Percentiles rank a stretch among this genome's conserved stretches.
Conservation (phyloP, 2,329 filamentous ascomycete species). For the Phoma sp. region DNA sequence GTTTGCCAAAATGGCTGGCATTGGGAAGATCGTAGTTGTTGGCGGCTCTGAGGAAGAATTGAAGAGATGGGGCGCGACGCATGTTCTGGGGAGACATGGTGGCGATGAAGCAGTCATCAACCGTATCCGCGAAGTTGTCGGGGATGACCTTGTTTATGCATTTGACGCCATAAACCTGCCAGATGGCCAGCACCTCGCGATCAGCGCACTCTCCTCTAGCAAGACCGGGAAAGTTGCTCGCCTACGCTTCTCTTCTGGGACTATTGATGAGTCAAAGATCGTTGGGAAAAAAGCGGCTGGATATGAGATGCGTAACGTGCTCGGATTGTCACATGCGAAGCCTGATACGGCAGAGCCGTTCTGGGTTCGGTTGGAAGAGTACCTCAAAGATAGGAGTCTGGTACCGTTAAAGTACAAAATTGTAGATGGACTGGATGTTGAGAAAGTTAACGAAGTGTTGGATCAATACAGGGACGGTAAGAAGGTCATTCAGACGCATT, state of each 20-base stretch:
- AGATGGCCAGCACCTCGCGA: background rate
- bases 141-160: background rate
- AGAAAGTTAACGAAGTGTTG: background rate
- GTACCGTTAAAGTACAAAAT: background rate
- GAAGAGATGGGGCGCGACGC: background rate
- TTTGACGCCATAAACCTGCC: constrained; percentile 1
- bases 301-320: background rate
- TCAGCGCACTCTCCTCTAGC: constrained; percentile 1
- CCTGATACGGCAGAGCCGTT: background rate
- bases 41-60: background rate
- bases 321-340: background rate
- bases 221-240: background rate
- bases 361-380: background rate
- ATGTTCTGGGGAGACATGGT: background rate
- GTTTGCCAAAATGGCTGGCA: background rate
- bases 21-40: background rate
- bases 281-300: background rate
- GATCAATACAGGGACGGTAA: background rate
- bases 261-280: constrained; percentile 2
- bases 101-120: background rate
- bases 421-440: background rate
- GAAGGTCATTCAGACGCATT: background rate
- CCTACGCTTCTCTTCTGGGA: background rate
- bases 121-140: background rate
- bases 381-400: background rate